Conservation (phyloP, 768 basidiomycete genomes). For the Albatrellus ellisii region DNA sequence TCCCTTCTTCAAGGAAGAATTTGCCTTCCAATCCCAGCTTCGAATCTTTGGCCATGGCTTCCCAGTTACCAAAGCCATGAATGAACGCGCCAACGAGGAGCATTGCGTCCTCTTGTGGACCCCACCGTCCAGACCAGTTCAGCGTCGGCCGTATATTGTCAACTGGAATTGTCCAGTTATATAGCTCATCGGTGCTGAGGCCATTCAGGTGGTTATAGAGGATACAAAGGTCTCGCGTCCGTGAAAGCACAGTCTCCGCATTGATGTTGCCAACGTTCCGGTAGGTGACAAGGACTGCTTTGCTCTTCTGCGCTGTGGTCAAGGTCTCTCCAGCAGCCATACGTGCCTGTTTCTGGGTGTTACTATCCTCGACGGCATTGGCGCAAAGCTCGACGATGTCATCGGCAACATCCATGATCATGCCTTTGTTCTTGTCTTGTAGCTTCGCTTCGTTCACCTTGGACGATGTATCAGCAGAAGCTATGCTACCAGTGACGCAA, state of each 20-base stretch:
- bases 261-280: conserved; percentile 89
- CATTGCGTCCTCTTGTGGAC: conserved; percentile 84
- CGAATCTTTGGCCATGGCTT: conserved; percentile 81
- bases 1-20: conserved; percentile 97
- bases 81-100: conserved; percentile 86
- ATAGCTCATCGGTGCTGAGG: conserved; percentile 48
- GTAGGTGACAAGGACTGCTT: conserved; percentile 88
- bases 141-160: conserved; percentile 90
- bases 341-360: conserved; percentile 63
- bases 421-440: conserved; percentile 83
- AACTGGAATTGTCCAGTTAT: conserved; percentile 79
- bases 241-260: conserved; percentile 90
- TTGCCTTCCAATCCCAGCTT: conserved; percentile 78
- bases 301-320: conserved; percentile 90
- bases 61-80: conserved; percentile 97
- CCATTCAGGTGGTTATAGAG: conserved; percentile 68
- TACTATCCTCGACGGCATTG: conserved; percentile 74
- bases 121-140: conserved; percentile 97
- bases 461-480: conserved; percentile 3
- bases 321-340: conserved; percentile 77
- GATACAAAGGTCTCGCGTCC: conserved; percentile 80
- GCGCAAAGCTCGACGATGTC: conserved; percentile 84
- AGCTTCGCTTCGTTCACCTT: conserved; percentile 86
- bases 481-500: conserved; percentile 1
- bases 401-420: conserved; percentile 85